Base-by-base conservation (phyloP, 2,329 filamentous ascomycete species). In the Epichloe baconii region DNA sequence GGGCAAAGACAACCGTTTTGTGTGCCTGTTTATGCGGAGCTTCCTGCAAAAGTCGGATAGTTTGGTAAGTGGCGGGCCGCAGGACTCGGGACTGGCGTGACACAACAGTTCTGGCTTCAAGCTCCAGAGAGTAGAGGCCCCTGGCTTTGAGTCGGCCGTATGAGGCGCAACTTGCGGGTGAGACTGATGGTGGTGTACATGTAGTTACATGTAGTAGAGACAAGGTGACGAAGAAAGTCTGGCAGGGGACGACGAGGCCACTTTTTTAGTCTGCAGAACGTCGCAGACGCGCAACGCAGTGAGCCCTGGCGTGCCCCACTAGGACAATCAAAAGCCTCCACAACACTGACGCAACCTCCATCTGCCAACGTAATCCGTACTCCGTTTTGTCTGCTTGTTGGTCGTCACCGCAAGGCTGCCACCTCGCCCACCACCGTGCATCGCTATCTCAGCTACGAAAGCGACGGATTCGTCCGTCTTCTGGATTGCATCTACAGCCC, bases 341-440 rank as follows among this genome's bases (percentile, higher is more conserved):
- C 50, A 45, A 12, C 46, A 46, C 50, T 46, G 50, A 49, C 46
- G 50, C 46, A 49, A 52, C 46, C 1, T 47, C 19, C 49, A 35
- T 50, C 34, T 34, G 11, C 34, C 19, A 38, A 45, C 52, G 19
- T 19, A 6, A 10, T 21, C 12, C 34, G 38, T 31, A 17, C 46
- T 34, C 11, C 11, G 34, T n/a, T 35, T 36, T 36, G 34, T 31
- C 38, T 42, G 47, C 42, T 19, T 15, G 26, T 35, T 34, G 3
- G 17, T 23, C 17, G 17, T 43, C n/a, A 3, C 17, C 34, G 15
- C 34, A 43, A 43, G 41, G 41, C 44, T 37, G 31, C 44, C n/a
- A 21, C n/a, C 10, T 36, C 19, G 12, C 21, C 46, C 7, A 19
- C 5, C 15, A 19, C 17, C 40, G 31, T 19, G 26, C 47, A 26